phyloP scores from a whole-genome alignment of 1,139 yeast genomes.

The Yamadazyma siamensis region DNA sequence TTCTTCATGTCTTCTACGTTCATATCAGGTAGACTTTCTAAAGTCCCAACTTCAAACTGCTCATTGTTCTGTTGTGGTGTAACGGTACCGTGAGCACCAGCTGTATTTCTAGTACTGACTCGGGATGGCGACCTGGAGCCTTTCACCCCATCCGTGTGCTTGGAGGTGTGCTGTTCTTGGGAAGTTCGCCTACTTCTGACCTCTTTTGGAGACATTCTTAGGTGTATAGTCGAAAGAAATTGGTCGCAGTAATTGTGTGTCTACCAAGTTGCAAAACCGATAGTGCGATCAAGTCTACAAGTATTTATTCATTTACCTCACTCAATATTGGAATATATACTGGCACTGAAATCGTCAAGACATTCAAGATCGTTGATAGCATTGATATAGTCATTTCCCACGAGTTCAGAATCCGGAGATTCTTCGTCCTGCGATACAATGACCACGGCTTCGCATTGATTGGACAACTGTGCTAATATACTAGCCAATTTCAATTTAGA shows the following conservation, averaged over 20 bases:
- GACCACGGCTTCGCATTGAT: conserved; percentile 59
- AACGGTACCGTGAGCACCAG: too few species aligned
- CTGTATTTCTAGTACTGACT: too few species aligned
- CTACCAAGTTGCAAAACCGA: too few species aligned
- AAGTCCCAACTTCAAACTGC: conserved; percentile 6
- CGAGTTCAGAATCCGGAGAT: conserved; percentile 32
- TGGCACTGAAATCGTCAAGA: conserved; percentile 84
- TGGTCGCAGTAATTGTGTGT: too few species aligned
- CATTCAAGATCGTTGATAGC: conserved; percentile 56
- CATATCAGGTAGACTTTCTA: conserved; percentile 15
- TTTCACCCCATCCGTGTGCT: too few species aligned
- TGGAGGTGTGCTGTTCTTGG: too few species aligned
- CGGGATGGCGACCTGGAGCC: too few species aligned
- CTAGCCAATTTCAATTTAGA: conserved; percentile 59
- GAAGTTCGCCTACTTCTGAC: too few species aligned
- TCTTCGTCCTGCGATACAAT: conserved; percentile 27
- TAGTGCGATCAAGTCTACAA: too few species aligned
- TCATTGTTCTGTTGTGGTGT: too few species aligned
- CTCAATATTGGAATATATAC: conserved; percentile 83
- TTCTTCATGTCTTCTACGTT: conserved; percentile 27
- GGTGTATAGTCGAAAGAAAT: too few species aligned
- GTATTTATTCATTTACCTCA: conserved; percentile 17
- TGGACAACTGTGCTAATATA: conserved; percentile 62
- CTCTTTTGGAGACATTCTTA: too few species aligned
- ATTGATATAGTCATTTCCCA: conserved; percentile 42